A percentile compares a stretch with the other conserved stretches of the same genome.
These are phyloP conservation scores for Tanacetum coccineum DNA, from an alignment of 129 eudicot species.

Conservation along the genomic window DNA sequence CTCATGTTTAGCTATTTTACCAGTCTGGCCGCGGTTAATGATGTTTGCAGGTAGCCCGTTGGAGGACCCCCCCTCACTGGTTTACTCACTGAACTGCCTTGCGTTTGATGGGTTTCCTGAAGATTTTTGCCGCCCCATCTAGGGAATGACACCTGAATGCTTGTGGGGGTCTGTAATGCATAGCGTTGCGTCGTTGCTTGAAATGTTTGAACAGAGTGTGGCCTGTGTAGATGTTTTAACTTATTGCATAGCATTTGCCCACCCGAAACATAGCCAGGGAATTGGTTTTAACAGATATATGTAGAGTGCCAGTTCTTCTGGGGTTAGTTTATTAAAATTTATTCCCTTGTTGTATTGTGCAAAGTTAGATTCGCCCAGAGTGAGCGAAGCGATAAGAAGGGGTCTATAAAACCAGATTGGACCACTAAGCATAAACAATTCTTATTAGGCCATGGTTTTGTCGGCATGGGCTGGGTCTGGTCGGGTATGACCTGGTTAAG, in stretches of 20 bases:
- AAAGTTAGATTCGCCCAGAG: not conserved
- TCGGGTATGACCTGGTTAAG: conserved; percentile 10
- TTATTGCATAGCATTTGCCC: conserved; percentile 27
- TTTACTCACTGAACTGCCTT: conserved; percentile 10
- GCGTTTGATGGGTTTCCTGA: conserved; percentile 25
- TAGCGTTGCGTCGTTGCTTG: conserved; percentile 27
- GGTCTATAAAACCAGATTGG: not conserved
- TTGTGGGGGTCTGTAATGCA: conserved; percentile 27
- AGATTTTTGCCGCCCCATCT: conserved; percentile 5
- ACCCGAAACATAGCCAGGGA: conserved; percentile 25
- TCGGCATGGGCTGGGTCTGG: no score
- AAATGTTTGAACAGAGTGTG: conserved; percentile 24
- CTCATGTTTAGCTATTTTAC: not conserved
- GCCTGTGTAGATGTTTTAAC: conserved; percentile 28
- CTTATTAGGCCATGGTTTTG: not conserved
- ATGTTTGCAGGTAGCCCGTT: conserved; percentile 19
- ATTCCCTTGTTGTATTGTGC: conserved; percentile 13
- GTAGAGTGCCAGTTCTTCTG: conserved; percentile 32
- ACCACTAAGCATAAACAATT: not conserved
- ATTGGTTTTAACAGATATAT: conserved; percentile 27
- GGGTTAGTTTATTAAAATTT: conserved; percentile 30
- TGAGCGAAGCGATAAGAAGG: not conserved
- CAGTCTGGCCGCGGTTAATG: not conserved
- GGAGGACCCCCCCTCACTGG: conserved; percentile 12
- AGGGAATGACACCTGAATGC: conserved; percentile 13